These are phyloP conservation scores for Phlebiopsis flavidoalba DNA, from an alignment of 768 basidiomycete species.

Conservation along the genomic window DNA sequence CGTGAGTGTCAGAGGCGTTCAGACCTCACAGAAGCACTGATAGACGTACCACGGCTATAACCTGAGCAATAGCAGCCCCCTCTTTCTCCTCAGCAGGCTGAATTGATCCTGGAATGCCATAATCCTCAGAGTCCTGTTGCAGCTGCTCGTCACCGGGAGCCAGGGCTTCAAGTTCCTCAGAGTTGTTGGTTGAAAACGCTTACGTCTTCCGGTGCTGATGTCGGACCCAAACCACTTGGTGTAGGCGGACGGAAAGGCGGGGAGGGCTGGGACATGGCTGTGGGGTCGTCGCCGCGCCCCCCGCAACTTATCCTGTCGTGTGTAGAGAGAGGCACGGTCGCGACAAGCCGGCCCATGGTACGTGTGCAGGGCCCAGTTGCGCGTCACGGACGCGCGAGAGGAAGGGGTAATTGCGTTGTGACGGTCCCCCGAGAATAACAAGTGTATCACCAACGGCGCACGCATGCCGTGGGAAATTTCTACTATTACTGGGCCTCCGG, in stretches of 20 bases:
- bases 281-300: not conserved
- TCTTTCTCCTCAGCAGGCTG: not conserved
- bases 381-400: not conserved
- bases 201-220: not conserved
- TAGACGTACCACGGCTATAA: conserved; percentile 9
- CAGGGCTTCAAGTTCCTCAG: not conserved
- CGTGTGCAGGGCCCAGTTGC: not conserved
- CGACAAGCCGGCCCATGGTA: not conserved
- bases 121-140: not conserved
- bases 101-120: not conserved
- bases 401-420: not conserved
- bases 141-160: not conserved
- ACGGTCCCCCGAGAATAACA: conserved; percentile 3
- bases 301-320: not conserved
- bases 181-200: not conserved
- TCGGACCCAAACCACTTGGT: not conserved
- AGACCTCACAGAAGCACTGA: not conserved
- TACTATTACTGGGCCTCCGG: not conserved
- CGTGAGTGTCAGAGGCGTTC: not conserved
- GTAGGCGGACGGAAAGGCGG: not conserved
- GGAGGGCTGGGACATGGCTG: not conserved
- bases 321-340: not conserved
- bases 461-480: not conserved
- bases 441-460: not conserved
- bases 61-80: conserved; percentile 6